Percentiles rank a stretch among this genome's conserved stretches.
These are phyloP conservation scores for Dalechampia spathulata DNA, from an alignment of 441 rosid species.

Conservation along the genomic window DNA sequence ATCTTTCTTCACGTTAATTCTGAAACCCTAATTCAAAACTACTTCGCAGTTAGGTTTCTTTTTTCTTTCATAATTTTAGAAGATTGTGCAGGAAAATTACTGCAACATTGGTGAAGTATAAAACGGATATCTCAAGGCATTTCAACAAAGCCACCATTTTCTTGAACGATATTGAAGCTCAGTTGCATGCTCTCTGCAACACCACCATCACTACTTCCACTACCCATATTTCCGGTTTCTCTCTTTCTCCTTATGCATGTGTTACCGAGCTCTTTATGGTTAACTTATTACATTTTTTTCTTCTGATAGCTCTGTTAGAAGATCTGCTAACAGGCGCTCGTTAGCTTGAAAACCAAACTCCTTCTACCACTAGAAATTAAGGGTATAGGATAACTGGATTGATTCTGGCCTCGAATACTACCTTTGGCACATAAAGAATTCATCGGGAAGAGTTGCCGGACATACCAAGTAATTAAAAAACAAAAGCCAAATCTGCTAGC, in stretches of 20 bases:
- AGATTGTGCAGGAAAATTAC: conserved; percentile 34
- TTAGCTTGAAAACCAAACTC: conserved; percentile 23
- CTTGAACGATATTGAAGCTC: conserved; percentile 37
- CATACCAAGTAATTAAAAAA: too few species aligned
- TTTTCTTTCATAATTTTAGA: background rate
- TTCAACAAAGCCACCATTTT: conserved; percentile 51
- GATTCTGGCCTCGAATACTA: too few species aligned
- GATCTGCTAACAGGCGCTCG: conserved; percentile 14
- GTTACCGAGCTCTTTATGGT: conserved; percentile 2
- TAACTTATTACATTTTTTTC: conserved; percentile 19
- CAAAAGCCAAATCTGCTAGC: too few species aligned
- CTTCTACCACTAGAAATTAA: conserved; percentile 16
- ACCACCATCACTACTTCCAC: conserved; percentile 18
- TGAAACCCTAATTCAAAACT: conserved; percentile 20
- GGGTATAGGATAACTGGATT: too few species aligned
- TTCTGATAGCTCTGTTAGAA: conserved; percentile 8
- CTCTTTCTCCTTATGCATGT: conserved; percentile 11
- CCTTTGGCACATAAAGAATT: too few species aligned
- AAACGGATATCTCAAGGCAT: conserved; percentile 46
- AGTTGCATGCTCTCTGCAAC: conserved; percentile 44
- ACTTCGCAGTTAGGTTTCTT: too few species aligned
- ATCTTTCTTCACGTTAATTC: background rate
- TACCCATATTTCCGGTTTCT: conserved; percentile 23
- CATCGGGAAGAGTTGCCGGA: too few species aligned
- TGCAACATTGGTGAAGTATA: conserved; percentile 43